Evolutionary conservation across 1,284 basidiomycete genomes (phyloP).

Genomic region (Pyrrhoderma noxium): DNA sequence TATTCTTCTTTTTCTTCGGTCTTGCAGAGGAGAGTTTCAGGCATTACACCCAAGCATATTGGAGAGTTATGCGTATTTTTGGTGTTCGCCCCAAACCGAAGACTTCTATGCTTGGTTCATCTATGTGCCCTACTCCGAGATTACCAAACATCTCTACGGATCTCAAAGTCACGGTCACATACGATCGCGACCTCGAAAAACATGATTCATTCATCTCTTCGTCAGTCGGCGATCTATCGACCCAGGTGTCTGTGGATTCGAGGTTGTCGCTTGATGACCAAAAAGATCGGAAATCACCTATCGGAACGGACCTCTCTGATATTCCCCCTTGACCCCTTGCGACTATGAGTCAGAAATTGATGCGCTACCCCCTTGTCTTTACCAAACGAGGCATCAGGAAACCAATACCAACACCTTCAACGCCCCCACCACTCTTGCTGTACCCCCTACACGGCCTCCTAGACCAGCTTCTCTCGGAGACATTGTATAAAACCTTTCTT

Average conservation of each 20-base stretch:
- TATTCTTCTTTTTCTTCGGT: conserved; percentile 39
- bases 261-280: conserved; percentile 8
- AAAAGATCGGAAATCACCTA: conserved; percentile 7
- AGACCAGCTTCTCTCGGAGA: conserved; percentile 11
- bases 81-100: conserved; percentile 9
- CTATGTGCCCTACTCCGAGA: conserved; percentile 4
- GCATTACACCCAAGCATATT: conserved; percentile 24
- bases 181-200: conserved; percentile 10
- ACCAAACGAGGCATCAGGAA: neutral
- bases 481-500: conserved; percentile 12
- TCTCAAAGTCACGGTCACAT: conserved; percentile 6
- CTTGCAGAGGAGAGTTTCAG: conserved; percentile 33
- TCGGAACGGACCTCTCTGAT: neutral
- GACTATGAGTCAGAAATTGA: conserved; percentile 8
- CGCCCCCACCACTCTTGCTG: neutral
- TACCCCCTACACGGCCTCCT: conserved; percentile 12
- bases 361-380: conserved; percentile 1
- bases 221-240: conserved; percentile 15
- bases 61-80: conserved; percentile 7
- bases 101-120: conserved; percentile 3
- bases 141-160: conserved; percentile 4
- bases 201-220: conserved; percentile 15
- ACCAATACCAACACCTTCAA: too few relatives aligned
- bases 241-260: conserved; percentile 13
- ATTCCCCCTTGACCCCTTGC: conserved; percentile 9